phyloP scores from a whole-genome alignment of 306 rosid species.

The Prunus salicina region DNA sequence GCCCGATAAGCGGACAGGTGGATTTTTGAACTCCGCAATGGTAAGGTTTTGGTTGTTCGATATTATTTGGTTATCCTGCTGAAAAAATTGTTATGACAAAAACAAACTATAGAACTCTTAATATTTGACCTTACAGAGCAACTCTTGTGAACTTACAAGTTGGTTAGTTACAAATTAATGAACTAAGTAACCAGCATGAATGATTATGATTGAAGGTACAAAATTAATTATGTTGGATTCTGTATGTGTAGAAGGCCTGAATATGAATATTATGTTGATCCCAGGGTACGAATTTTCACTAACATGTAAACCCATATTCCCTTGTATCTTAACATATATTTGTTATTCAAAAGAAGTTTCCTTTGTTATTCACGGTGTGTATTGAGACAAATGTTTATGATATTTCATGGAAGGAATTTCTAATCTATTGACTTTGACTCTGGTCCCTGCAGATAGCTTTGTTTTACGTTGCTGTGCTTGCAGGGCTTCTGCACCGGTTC shows the following conservation, averaged over 20 bases:
- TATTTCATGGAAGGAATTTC: slow-evolving; percentile 9
- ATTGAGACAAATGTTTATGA: background rate
- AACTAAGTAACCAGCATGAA: background rate
- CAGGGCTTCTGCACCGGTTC: slow-evolving; percentile 82
- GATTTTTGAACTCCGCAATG: slow-evolving; percentile 80
- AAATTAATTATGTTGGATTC: background rate
- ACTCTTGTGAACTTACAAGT: background rate
- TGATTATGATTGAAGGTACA: background rate
- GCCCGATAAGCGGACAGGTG: slow-evolving; percentile 86
- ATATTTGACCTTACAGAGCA: background rate
- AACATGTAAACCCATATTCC: background rate
- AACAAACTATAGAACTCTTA: too few species aligned
- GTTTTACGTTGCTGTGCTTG: slow-evolving; percentile 85
- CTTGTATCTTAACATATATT: background rate
- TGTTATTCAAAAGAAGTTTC: background rate
- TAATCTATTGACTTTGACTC: slow-evolving; percentile 30
- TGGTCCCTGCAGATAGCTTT: slow-evolving; percentile 66
- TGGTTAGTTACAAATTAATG: background rate
- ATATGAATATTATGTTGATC: background rate
- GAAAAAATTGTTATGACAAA: background rate
- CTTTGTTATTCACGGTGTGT: background rate
- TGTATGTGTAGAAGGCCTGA: background rate
- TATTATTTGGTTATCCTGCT: background rate
- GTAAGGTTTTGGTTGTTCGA: slow-evolving; percentile 38
- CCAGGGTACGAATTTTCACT: background rate